Conservation (phyloP, 1,284 basidiomycete genomes). For the Malassezia globosa region DNA sequence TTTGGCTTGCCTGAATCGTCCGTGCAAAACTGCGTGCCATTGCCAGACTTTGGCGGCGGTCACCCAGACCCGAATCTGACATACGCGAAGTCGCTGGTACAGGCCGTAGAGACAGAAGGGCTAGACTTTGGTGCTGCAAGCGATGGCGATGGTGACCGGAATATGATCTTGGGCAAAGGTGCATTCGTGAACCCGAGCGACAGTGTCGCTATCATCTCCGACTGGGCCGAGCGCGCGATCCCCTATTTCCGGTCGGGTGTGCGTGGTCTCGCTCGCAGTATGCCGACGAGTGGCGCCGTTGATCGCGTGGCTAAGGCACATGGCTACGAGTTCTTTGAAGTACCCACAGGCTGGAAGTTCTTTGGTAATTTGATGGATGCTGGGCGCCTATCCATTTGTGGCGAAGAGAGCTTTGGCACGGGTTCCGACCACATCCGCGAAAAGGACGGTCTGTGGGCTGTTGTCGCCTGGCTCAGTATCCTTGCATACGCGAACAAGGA, state of each 20-base stretch:
- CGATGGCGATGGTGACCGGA: conserved; percentile 93
- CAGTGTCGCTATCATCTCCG: conserved; percentile 94
- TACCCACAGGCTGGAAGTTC: conserved; percentile 97
- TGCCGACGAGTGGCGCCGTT: conserved; percentile 95
- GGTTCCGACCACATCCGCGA: conserved; percentile 98
- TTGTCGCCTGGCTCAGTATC: conserved; percentile 94
- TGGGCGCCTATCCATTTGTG: conserved; percentile 88
- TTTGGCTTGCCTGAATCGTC: conserved; percentile 70
- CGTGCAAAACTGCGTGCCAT: conserved; percentile 79
- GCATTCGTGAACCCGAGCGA: conserved; percentile 97
- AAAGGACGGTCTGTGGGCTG: conserved; percentile 97
- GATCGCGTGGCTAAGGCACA: conserved; percentile 91
- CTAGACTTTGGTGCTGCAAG: conserved; percentile 91
- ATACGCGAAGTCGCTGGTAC: conserved; percentile 88
- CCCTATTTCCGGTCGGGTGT: conserved; percentile 88
- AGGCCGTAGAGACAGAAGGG: conserved; percentile 71
- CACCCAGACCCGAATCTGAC: conserved; percentile 98
- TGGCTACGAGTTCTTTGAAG: conserved; percentile 86
- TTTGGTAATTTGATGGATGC: conserved; percentile 99
- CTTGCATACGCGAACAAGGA: conserved; percentile 81
- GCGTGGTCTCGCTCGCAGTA: conserved; percentile 86
- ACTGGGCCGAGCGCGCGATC: conserved; percentile 82
- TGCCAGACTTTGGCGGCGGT: conserved; percentile 88
- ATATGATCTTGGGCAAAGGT: conserved; percentile 98
- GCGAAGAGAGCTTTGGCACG: conserved; percentile 98